Evolutionary conservation across 108 stramenopile species (phyloP).

Genomic region (Stephanodiscus minutulus): DNA sequence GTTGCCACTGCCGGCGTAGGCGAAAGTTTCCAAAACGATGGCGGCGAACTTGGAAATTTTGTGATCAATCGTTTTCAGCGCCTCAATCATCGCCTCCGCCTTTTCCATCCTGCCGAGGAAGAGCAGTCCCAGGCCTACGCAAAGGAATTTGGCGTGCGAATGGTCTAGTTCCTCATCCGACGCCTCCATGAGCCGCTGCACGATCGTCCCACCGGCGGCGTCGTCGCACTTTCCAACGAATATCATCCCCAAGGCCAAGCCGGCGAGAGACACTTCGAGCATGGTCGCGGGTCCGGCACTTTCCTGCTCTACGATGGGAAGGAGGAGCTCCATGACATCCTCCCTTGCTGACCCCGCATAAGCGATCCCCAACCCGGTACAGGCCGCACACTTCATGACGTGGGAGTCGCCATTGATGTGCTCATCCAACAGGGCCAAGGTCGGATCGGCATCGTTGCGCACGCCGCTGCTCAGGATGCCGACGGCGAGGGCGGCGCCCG

Average conservation of each 20-base stretch:
- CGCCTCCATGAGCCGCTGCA: constrained; percentile 97
- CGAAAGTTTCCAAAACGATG: constrained; percentile 91
- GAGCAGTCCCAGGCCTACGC: constrained; percentile 94
- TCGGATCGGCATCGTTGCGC: constrained; percentile 97
- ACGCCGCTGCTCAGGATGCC: constrained; percentile 95
- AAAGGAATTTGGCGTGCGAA: constrained; percentile 90
- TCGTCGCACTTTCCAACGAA: constrained; percentile 97
- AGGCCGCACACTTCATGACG: constrained; percentile 90
- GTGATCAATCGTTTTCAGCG: constrained; percentile 95
- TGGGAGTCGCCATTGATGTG: constrained; percentile 85
- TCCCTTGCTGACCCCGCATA: constrained; percentile 96
- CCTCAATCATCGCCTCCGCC: constrained; percentile 97
- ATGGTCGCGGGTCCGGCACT: constrained; percentile 67
- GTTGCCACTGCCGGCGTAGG: constrained; percentile 98
- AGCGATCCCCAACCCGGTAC: constrained; percentile 95
- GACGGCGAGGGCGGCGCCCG: constrained; percentile 96
- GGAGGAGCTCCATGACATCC: constrained; percentile 93
- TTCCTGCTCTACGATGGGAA: constrained; percentile 88
- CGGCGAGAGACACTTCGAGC: constrained; percentile 88
- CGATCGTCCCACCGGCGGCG: constrained; percentile 89
- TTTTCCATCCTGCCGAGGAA: constrained; percentile 96
- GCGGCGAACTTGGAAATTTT: constrained; percentile 93
- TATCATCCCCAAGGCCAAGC: constrained; percentile 95
- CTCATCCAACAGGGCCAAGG: constrained; percentile 93
- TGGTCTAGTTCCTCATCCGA: constrained; percentile 96